Base-by-base conservation (phyloP, 345 rosid genomes). In the Sonneratia alba region DNA sequence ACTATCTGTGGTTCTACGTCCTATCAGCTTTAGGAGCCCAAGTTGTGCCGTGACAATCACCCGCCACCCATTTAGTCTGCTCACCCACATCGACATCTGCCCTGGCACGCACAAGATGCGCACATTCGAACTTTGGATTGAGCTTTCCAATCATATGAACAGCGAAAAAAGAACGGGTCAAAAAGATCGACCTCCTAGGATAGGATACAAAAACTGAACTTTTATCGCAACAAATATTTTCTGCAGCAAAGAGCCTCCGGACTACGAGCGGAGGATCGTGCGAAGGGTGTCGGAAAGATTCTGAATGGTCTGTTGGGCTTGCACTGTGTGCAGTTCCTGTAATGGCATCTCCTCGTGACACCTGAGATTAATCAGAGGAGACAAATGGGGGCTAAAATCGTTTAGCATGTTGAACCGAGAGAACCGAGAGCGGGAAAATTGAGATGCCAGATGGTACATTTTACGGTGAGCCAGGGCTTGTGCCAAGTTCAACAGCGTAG, bases 301-400 rank as follows among this genome's bases (percentile, higher is more conserved):
- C 79, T 95, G 99, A 81, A 92, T 92, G 55, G 99, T 88, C 79
- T 92, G 97, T 67, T 90, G 89, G 74, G 93, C 93, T 71, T 92
- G 97, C 10, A 87, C 82, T 34, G 90, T 93, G 76, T 95, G 97
- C 83, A 92, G 72, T 75, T 95, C 97, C 80, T 95, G 99, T 22
- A 95, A 89, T 19, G 99, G 98, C 98, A 92, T 95, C 80, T 95
- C 99, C 70, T 92, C 97, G 24, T 90, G 88, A 76, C 97, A 95
- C 88, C 97, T 93, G 80, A 74, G 74, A 59, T 38, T 38, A 13
- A 68, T 72, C 61, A 11, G 42, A 42, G 40, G 12, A 65, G 55
- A 24, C 32, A 7, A 75, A 70, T 2, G 36, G 55, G 48, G 32
- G 32, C 64, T 16, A 36, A 51, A 9, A 36, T 72, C 36, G 36